Evolutionary conservation across 257 asterid species (phyloP).

Genomic region (Galeopsis tetrahit): DNA sequence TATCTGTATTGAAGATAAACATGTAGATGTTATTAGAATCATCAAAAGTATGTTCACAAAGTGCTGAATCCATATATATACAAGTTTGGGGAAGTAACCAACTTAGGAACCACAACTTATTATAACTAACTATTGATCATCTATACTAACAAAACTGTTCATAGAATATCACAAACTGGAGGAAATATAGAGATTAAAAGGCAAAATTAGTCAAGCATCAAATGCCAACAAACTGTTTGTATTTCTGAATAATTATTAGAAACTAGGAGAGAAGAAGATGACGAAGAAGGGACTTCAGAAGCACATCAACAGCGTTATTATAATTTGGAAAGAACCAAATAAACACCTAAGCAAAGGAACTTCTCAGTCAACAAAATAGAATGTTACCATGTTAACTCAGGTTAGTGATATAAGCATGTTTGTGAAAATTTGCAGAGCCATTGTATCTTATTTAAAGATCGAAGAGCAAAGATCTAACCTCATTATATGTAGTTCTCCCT

Average conservation of each 20-base stretch:
- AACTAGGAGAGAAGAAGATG: neutral
- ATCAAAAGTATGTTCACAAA: too few relatives aligned
- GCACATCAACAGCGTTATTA: constrained; percentile 6
- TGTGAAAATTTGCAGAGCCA: constrained; percentile 1
- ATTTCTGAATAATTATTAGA: too few relatives aligned
- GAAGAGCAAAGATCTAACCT: constrained; percentile 55
- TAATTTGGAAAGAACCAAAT: neutral
- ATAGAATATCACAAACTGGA: constrained; percentile 4
- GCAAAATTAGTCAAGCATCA: constrained; percentile 11
- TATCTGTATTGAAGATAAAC: neutral
- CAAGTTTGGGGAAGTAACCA: too few relatives aligned
- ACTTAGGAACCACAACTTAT: too few relatives aligned
- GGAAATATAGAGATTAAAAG: constrained; percentile 2
- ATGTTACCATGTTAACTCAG: constrained; percentile 1
- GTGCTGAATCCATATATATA: too few relatives aligned
- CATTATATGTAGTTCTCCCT: constrained; percentile 98
- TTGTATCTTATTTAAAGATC: constrained; percentile 22
- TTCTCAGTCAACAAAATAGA: constrained; percentile 16
- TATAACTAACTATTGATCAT: too few relatives aligned
- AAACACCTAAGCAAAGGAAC: neutral
- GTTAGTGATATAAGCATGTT: neutral
- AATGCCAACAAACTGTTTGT: neutral
- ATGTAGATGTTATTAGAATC: too few relatives aligned
- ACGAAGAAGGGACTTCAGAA: neutral
- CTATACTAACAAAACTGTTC: too few relatives aligned